Base-by-base conservation (phyloP, 2,329 filamentous ascomycete genomes). In the Fusarium solani-melongenae region DNA sequence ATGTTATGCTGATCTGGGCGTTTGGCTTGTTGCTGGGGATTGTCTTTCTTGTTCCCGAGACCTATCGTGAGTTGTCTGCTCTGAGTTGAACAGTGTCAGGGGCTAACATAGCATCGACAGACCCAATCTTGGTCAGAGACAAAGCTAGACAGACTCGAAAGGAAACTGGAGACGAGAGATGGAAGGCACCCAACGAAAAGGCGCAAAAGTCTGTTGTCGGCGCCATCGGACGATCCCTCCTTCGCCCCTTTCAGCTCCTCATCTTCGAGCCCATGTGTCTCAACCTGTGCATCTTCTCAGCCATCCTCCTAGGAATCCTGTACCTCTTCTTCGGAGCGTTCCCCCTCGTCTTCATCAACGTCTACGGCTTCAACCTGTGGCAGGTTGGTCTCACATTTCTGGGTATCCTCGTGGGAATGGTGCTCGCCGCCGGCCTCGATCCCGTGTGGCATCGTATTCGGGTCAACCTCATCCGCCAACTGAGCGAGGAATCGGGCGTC, bases 271-370 rank as follows among this genome's bases (percentile, higher is more conserved):
- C 93, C 73, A 98, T 98, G 94, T 93, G 92, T 68, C 85, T 96
- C 66, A 91, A 91, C 74, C 90, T 98, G 29, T 96, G 94, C 82
- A 83, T 96, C 24, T 93, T 95, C 76, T 94, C 93, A 1, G 94
- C 94, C 41, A 90, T 98, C 62, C 85, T 98, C n/a, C 86, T 98
- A 9, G 95, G 95, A 6, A 92, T 97, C 51, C 84, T 98, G 3
- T 98, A 98, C 80, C 89, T 98, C 41, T 97, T 97, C 85, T 97
- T 97, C 80, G 94, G 94, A 22, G 94, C 95, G 0, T 97, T 98
- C 77, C 89, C 92, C 6, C 85, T 97, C 51, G 91, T 98, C 17
- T 98, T 98, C 79, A 81, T 86, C 29, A 89, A 87, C 51, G 91
- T 93, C 55, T 92, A 97, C 80, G 91, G 89, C 22, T 95, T 98